Base-by-base conservation (phyloP, 2,329 filamentous ascomycete genomes). In the Stachybotrys echinatus region DNA sequence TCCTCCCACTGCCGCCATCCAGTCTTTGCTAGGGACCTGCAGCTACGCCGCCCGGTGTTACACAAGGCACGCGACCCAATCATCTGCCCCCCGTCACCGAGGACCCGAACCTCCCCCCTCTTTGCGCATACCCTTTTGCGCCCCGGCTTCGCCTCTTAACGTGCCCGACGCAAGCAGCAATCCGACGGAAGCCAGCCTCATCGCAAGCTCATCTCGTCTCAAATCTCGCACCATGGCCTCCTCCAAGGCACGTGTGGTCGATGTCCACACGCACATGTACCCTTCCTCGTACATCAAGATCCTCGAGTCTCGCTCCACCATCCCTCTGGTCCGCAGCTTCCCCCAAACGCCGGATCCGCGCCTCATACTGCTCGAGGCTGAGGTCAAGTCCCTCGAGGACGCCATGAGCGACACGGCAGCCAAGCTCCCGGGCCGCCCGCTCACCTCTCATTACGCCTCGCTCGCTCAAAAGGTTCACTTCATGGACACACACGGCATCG, bases 401-500 rank as follows among this genome's bases (percentile, higher is more conserved):
- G 72, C 83, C 3, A 70, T 74, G 47, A 73, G 80, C 57, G 76
- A 84, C 63, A 68, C 77, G 21, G 65, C 75, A 3, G 71, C 74
- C 19, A 81, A 77, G 42, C 79, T 82, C 8, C 85, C 88, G 3
- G 92, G 91, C 37, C 84, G 92, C 4, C 91, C 92, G 4, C 82
- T 96, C 42, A 92, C 90, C 20, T 75, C 83, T 1, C 88, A 92
- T 60, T 96, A 92, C 74, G 89, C 85, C 54, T 88, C 89, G 42
- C 84, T 95, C 51, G 71, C 75, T 17, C 78, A 89, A 58, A 96
- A 96, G 63, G 76, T 96, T 14, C 77, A 82, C 45, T 96, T 96
- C 71, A 96, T 96, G 92, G 79, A 90, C 65, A 80, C 77, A 17
- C 92, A 96, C 70, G 74, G 74, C 48, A 96, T 96, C 65, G 80